These are phyloP conservation scores for Acrocalymma vagum DNA, from an alignment of 2,329 filamentous ascomycete genomes.

Conservation along the genomic window DNA sequence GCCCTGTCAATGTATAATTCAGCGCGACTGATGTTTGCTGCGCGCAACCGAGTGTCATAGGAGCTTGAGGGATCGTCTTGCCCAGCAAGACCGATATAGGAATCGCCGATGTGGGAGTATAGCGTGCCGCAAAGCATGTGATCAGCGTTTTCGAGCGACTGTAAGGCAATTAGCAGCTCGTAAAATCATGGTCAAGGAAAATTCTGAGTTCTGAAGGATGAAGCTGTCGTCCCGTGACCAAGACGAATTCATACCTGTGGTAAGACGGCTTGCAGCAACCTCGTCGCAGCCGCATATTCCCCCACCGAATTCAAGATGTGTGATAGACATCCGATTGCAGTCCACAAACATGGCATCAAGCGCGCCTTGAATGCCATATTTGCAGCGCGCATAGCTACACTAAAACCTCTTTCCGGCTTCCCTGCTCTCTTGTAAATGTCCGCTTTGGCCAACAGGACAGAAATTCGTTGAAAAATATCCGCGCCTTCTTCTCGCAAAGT, in stretches of 20 bases:
- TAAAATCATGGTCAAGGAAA: not conserved
- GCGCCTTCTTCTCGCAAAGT: conserved; percentile 62
- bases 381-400: conserved; percentile 77
- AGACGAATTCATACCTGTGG: conserved; percentile 66
- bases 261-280: conserved; percentile 73
- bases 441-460: conserved; percentile 77
- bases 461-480: conserved; percentile 74
- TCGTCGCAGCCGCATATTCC: conserved; percentile 73
- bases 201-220: conserved; percentile 1
- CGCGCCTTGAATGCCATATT: conserved; percentile 75
- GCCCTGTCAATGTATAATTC: conserved; percentile 47
- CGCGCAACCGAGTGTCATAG: conserved; percentile 21
- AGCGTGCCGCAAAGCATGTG: conserved; percentile 69
- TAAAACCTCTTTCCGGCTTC: conserved; percentile 78
- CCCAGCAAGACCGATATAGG: conserved; percentile 80
- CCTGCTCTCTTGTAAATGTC: conserved; percentile 73
- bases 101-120: conserved; percentile 77
- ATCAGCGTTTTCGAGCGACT: conserved; percentile 72
- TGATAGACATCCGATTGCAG: conserved; percentile 72
- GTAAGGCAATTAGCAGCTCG: conserved; percentile 1
- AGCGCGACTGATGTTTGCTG: conserved; percentile 36
- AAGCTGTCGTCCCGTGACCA: conserved; percentile 1
- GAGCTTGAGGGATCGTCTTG: conserved; percentile 29
- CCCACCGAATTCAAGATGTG: conserved; percentile 73
- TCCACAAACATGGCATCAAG: conserved; percentile 75